Conservation (phyloP, 202 grass and related monocot species). For the Carex arenaria region DNA sequence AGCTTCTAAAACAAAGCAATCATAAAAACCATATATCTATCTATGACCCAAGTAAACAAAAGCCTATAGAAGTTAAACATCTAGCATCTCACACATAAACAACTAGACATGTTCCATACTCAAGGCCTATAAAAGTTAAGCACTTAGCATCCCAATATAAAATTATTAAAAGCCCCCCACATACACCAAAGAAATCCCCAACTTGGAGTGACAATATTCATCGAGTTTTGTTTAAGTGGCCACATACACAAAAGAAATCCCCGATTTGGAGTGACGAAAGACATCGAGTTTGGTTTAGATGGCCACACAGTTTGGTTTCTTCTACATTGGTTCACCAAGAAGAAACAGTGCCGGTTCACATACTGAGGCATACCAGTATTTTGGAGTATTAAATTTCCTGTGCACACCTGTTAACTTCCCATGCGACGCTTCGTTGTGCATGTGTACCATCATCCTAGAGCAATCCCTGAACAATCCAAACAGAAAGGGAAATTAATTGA, state of each 20-base stretch:
- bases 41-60: background rate
- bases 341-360: conserved; percentile 62
- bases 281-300: background rate
- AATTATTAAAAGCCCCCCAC: background rate
- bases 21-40: background rate
- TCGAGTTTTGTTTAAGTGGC: no score
- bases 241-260: no score
- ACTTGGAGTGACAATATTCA: no score
- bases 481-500: background rate
- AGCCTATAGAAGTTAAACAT: no score
- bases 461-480: conserved; percentile 43
- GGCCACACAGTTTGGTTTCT: background rate
- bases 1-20: background rate
- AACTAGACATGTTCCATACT: background rate
- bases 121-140: background rate
- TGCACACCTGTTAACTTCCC: conserved; percentile 89
- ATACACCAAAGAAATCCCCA: no score
- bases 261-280: no score
- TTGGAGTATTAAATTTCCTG: conserved; percentile 67
- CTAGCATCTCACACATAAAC: background rate
- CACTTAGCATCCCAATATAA: background rate
- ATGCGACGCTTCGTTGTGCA: conserved; percentile 59
- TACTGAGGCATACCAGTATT: conserved; percentile 59
- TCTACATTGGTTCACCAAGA: conserved; percentile 29
- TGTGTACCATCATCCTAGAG: conserved; percentile 68